These are phyloP conservation scores for Paraconiothyrium sp. DNA, from an alignment of 2,329 filamentous ascomycete genomes.

Conservation along the genomic window DNA sequence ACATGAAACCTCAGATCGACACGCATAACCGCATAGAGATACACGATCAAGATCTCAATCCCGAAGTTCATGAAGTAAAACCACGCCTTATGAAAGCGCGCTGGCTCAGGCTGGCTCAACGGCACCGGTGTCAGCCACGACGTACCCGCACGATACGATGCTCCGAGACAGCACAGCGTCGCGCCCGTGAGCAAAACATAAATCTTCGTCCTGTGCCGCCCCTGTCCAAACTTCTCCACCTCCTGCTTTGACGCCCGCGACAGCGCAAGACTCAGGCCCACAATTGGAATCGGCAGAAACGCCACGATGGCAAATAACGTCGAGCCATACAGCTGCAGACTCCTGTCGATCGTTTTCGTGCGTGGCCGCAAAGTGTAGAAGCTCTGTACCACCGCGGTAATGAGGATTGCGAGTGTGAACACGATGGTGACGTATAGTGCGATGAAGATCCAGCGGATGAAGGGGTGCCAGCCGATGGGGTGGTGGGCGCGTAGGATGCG, in stretches of 20 bases:
- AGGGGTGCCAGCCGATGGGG: constrained; percentile 75
- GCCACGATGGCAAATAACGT: constrained; percentile 72
- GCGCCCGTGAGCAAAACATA: constrained; percentile 68
- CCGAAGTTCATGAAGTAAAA: constrained; percentile 85
- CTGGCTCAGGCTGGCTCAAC: constrained; percentile 66
- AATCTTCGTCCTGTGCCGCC: constrained; percentile 74
- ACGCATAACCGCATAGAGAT: constrained; percentile 71
- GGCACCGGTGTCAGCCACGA: constrained; percentile 60
- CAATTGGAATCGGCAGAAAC: constrained; percentile 71
- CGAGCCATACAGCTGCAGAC: constrained; percentile 70
- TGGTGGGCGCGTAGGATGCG: constrained; percentile 78
- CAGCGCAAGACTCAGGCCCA: constrained; percentile 60
- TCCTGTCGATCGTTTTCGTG: constrained; percentile 63
- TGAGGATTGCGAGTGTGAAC: constrained; percentile 70
- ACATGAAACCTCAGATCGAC: constrained; percentile 81
- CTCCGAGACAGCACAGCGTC: constrained; percentile 71
- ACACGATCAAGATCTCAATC: constrained; percentile 76
- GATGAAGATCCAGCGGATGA: constrained; percentile 63
- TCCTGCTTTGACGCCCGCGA: constrained; percentile 50
- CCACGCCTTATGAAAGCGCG: constrained; percentile 74
- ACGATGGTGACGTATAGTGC: constrained; percentile 67
- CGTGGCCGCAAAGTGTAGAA: constrained; percentile 71
- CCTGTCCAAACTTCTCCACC: constrained; percentile 70
- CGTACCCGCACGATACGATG: constrained; percentile 72
- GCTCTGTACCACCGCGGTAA: constrained; percentile 69